A percentile compares a stretch with the other conserved stretches of the same genome.
These are phyloP conservation scores for Cryptosporidium canis DNA, from an alignment of 169 alveolate species.

Conservation along the genomic window DNA sequence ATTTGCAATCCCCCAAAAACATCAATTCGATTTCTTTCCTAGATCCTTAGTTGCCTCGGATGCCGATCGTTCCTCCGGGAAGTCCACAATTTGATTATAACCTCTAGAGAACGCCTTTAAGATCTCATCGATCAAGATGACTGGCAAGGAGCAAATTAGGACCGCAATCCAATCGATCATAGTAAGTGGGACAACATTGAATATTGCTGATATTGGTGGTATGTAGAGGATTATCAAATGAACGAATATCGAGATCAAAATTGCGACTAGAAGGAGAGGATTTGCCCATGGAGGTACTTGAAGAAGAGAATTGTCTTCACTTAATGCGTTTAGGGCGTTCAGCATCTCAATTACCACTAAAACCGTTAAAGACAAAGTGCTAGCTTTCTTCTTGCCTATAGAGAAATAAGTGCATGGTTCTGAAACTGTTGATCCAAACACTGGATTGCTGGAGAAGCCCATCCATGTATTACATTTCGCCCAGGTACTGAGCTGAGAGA, in stretches of 20 bases:
- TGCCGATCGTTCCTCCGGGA: slow-evolving; percentile 7
- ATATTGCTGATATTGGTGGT: slow-evolving; percentile 91
- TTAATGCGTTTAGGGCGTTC: slow-evolving; percentile 97
- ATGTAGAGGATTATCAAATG: slow-evolving; percentile 94
- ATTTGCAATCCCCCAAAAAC: slow-evolving; percentile 72
- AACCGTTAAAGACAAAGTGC: slow-evolving; percentile 95
- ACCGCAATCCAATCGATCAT: slow-evolving; percentile 94
- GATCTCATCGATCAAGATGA: slow-evolving; percentile 94
- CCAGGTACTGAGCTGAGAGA: slow-evolving; percentile 90
- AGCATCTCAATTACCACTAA: slow-evolving; percentile 98
- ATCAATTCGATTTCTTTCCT: slow-evolving; percentile 41
- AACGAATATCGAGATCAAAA: slow-evolving; percentile 85
- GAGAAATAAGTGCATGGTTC: slow-evolving; percentile 97
- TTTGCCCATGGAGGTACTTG: slow-evolving; percentile 97
- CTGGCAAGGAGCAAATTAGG: slow-evolving; percentile 96
- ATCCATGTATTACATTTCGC: slow-evolving; percentile 89
- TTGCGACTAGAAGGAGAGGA: slow-evolving; percentile 93
- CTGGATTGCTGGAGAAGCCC: slow-evolving; percentile 82
- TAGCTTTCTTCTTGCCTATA: slow-evolving; percentile 95
- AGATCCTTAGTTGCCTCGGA: background rate
- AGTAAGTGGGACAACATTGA: slow-evolving; percentile 92
- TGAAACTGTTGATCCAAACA: slow-evolving; percentile 83
- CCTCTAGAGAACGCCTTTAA: slow-evolving; percentile 92
- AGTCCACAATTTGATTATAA: slow-evolving; percentile 54
- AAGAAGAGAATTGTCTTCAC: slow-evolving; percentile 95